Conservation (phyloP, 177 flowering plant genomes). For the Tripterygium wilfordii region DNA sequence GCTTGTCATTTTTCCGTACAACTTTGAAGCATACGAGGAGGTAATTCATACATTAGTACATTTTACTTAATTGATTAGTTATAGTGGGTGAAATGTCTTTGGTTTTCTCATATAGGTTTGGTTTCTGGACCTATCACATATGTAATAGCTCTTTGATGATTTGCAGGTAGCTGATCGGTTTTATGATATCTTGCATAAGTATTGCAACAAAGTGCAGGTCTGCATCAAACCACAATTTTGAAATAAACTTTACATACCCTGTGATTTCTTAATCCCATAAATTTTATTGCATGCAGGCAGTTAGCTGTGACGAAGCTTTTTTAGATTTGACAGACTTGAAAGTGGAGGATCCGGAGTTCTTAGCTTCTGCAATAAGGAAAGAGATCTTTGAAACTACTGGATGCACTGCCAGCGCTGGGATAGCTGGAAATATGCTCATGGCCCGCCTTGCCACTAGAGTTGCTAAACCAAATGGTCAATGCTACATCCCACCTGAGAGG, state of each 20-base stretch:
- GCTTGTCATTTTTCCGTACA: slow-evolving; percentile 78
- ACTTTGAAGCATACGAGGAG: slow-evolving; percentile 88
- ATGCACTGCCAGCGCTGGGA: slow-evolving; percentile 93
- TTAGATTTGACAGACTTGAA: slow-evolving; percentile 59
- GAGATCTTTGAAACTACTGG: slow-evolving; percentile 78
- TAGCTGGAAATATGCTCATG: slow-evolving; percentile 78
- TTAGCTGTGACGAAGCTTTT: slow-evolving; percentile 98
- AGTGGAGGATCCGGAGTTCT: slow-evolving; percentile 49
- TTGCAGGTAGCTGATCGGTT: slow-evolving; percentile 93
- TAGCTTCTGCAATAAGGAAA: slow-evolving; percentile 66
- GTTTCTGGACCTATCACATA: neutral
- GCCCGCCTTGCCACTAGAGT: slow-evolving; percentile 92
- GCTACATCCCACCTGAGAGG: slow-evolving; percentile 60
- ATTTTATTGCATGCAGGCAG: slow-evolving; percentile 47
- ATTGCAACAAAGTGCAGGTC: slow-evolving; percentile 92
- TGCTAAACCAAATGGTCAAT: slow-evolving; percentile 94
- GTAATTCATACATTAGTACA: slow-evolving; percentile 25
- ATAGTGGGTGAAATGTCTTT: neutral
- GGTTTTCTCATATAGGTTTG: neutral
- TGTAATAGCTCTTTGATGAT: slow-evolving; percentile 8
- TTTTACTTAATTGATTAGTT: neutral
- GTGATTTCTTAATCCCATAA: neutral
- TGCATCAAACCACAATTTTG: slow-evolving; percentile 2
- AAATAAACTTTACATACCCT: neutral
- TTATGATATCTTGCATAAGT: slow-evolving; percentile 75